Percentiles rank a stretch among this genome's conserved stretches.
Conservation (phyloP, 2,329 filamentous ascomycete genomes). For the Aspergillus fumigatus region DNA sequence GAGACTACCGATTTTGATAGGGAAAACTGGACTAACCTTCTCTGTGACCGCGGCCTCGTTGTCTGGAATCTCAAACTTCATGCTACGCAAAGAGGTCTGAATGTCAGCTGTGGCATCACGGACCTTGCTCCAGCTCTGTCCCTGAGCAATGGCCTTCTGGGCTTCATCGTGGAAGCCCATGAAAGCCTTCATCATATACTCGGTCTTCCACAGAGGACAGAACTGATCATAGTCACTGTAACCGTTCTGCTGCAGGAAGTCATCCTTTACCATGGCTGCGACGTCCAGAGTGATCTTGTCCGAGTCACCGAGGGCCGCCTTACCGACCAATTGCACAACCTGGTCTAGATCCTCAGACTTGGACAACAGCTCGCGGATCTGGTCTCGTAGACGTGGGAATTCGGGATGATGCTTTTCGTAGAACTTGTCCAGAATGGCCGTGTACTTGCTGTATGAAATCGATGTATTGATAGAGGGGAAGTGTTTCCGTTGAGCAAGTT, state of each 20-base stretch:
- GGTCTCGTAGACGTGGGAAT: slow-evolving; percentile 87
- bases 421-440: slow-evolving; percentile 77
- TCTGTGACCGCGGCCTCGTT: slow-evolving; percentile 76
- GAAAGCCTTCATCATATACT: slow-evolving; percentile 99
- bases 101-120: slow-evolving; percentile 85
- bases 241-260: slow-evolving; percentile 98
- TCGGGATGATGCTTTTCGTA: slow-evolving; percentile 93
- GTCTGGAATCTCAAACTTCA: slow-evolving; percentile 94
- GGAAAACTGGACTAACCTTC: slow-evolving; percentile 58
- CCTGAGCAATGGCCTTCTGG: slow-evolving; percentile 89
- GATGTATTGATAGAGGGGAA: slow-evolving; percentile 98
- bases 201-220: slow-evolving; percentile 98
- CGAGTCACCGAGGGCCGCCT: slow-evolving; percentile 88
- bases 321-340: slow-evolving; percentile 96
- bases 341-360: slow-evolving; percentile 97
- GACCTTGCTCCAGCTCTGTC: slow-evolving; percentile 88
- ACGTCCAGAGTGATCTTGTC: slow-evolving; percentile 99
- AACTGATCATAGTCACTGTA: slow-evolving; percentile 99
- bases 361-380: slow-evolving; percentile 87
- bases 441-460: slow-evolving; percentile 96
- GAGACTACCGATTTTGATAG: slow-evolving; percentile 3
- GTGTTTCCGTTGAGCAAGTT: slow-evolving; percentile 97
- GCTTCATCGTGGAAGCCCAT: slow-evolving; percentile 97
- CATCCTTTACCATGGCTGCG: slow-evolving; percentile 88
- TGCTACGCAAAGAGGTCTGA: slow-evolving; percentile 75